Percentiles rank a stretch among this genome's conserved stretches.
Evolutionary conservation across 2,329 filamentous ascomycete genomes (phyloP).

Genomic region (Arthroderma sp.): DNA sequence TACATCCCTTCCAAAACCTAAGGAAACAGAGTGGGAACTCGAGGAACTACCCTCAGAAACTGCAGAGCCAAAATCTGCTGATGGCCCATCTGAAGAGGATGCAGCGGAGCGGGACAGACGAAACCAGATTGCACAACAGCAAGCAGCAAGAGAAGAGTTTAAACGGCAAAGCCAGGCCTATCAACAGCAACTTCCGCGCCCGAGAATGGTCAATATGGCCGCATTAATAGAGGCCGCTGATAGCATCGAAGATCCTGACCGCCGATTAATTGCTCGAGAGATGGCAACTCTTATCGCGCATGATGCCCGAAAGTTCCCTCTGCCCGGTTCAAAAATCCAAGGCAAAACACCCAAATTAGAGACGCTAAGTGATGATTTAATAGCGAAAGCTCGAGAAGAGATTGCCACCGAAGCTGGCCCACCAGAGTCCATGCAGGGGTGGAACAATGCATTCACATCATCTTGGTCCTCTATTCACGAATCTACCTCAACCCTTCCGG

Average conservation of each 20-base stretch:
- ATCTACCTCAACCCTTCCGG: conserved; percentile 45
- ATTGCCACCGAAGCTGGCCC: conserved; percentile 55
- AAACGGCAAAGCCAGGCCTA: conserved; percentile 81
- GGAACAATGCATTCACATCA: conserved; percentile 36
- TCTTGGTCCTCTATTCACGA: conserved; percentile 39
- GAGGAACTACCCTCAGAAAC: conserved; percentile 72
- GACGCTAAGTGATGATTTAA: conserved; percentile 53
- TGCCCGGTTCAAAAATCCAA: conserved; percentile 53
- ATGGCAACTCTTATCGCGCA: conserved; percentile 66
- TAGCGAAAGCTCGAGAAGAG: conserved; percentile 63
- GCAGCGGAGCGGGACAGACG: conserved; percentile 63
- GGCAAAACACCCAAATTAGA: conserved; percentile 49
- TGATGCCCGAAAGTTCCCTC: conserved; percentile 61
- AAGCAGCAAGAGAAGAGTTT: conserved; percentile 55
- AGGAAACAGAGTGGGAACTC: conserved; percentile 86
- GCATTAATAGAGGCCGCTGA: conserved; percentile 52
- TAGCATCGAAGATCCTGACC: conserved; percentile 48
- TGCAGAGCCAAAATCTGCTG: conserved; percentile 40
- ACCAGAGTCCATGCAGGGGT: conserved; percentile 37
- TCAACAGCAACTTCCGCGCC: conserved; percentile 69
- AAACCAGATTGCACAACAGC: conserved; percentile 48
- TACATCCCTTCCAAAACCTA: conserved; percentile 78
- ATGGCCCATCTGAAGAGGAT: conserved; percentile 49
- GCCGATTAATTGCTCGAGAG: conserved; percentile 60
- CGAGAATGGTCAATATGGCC: conserved; percentile 57